phyloP scores from a whole-genome alignment of 140 eudicot genomes.

The Erigeron philadelphicus region DNA sequence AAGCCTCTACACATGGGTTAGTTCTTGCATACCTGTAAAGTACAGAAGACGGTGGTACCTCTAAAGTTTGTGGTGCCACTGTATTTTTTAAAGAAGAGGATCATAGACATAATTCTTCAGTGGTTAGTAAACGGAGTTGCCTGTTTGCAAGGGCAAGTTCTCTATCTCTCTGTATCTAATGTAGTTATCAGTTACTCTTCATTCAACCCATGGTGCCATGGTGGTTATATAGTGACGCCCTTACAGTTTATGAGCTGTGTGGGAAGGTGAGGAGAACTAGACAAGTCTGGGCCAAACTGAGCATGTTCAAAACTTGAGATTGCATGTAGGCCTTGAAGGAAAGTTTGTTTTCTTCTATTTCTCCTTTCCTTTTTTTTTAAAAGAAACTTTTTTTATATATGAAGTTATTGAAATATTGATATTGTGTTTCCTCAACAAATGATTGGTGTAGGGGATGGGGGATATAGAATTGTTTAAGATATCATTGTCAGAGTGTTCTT shows the following conservation, averaged over 20 bases:
- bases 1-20: not conserved
- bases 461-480: no score
- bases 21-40: not conserved
- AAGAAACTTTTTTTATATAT: not conserved
- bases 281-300: not conserved
- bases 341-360: not conserved
- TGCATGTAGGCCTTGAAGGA: no score
- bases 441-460: no score
- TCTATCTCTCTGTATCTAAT: not conserved
- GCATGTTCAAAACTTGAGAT: not conserved
- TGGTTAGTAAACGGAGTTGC: not conserved
- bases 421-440: no score
- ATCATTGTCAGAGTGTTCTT: no score
- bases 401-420: not conserved
- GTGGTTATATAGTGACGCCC: not conserved
- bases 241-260: not conserved
- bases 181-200: not conserved
- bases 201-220: not conserved
- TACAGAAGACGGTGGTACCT: not conserved
- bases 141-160: not conserved
- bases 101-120: not conserved
- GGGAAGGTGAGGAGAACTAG: not conserved
- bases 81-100: not conserved
- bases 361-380: not conserved
- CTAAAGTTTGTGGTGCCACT: not conserved